Evolutionary conservation across 345 rosid genomes (phyloP).

Genomic region (Hirschfeldia incana): DNA sequence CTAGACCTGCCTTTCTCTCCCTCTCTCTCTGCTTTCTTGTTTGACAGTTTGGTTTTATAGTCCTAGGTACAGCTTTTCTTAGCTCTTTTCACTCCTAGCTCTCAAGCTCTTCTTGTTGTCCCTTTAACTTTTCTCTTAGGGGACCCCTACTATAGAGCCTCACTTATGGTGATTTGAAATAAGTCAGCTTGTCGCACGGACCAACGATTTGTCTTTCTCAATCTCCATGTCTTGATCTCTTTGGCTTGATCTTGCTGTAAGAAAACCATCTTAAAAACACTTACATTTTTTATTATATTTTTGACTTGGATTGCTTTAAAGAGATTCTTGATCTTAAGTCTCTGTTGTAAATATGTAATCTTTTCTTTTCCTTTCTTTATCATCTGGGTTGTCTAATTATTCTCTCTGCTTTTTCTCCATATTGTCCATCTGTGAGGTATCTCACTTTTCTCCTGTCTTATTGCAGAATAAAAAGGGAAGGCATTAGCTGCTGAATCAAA

Average conservation of each 20-base stretch:
- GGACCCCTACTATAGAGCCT: constrained; percentile 31
- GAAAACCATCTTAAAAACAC: neutral
- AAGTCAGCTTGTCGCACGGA: constrained; percentile 37
- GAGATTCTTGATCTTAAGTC: constrained; percentile 30
- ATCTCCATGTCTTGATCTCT: constrained; percentile 49
- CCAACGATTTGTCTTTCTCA: constrained; percentile 41
- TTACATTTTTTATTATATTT: neutral
- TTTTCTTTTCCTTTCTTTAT: constrained; percentile 25
- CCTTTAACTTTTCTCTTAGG: constrained; percentile 32
- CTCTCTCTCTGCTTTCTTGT: neutral
- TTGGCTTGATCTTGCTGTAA: constrained; percentile 11
- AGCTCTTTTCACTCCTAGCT: constrained; percentile 29
- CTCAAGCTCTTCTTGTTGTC: constrained; percentile 36
- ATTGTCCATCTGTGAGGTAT: constrained; percentile 49
- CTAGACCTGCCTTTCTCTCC: constrained; percentile 6
- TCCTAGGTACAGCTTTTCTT: constrained; percentile 36
- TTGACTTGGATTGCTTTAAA: neutral
- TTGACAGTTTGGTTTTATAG: constrained; percentile 29
- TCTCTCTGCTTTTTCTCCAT: constrained; percentile 49
- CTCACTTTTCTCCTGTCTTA: constrained; percentile 48
- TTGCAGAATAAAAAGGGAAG: constrained; percentile 47
- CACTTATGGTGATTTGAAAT: constrained; percentile 24
- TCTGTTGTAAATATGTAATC: constrained; percentile 54
- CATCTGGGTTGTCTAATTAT: constrained; percentile 41
- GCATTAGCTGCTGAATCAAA: constrained; percentile 37